Base-by-base conservation (phyloP, 768 basidiomycete genomes). In the Russula vinacea region DNA sequence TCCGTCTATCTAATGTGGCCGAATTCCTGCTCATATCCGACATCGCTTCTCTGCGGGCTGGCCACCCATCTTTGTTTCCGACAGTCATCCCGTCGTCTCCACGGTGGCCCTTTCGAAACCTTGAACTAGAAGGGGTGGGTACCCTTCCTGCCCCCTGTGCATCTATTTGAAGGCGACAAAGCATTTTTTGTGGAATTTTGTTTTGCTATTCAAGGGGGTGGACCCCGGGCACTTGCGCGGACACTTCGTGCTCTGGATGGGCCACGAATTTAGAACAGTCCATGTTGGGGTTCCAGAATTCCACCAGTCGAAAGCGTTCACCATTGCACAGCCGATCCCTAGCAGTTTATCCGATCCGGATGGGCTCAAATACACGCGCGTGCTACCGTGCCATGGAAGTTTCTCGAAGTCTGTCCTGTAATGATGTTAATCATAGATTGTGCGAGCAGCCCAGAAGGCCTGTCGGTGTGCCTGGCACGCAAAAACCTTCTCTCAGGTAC, bases 341-440 rank as follows among this genome's bases (percentile, higher is more conserved):
- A 40, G 49, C 3, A 45, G 44, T 10, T 55, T 62, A 10, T 47
- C 60, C 16, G 52, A n/a, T 3, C 50, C 26, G 19, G 52, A 52
- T 44, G 52, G 52, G 19, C 47, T 39, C 16, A 39, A 19, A 53
- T 10, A 22, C 29, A 14, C 29, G 29, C 14, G 14, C 5, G 40
- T 14, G 35, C 33, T n/a, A n/a, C n/a, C n/a, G n/a, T 61, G 29
- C 52, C 51, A 16, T 50, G 47, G 58, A 59, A 29, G 37, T 26
- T 40, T 50, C 24, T 51, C 49, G 37, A 51, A 39, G 26, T 59
- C 11, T 8, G 19, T 59, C 26, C 19, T 24, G 37, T n/a, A 26
- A 11, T 14, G 35, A 40, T 29, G 10, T 16, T 11, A 13, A 40
- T 11, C 35, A 59, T 8, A 9, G 60, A 53, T 4, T 4, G n/a